A percentile compares a stretch with the other conserved stretches of the same genome.
Conservation (phyloP, 2,329 filamentous ascomycete genomes). For the Microdochium paspali region DNA sequence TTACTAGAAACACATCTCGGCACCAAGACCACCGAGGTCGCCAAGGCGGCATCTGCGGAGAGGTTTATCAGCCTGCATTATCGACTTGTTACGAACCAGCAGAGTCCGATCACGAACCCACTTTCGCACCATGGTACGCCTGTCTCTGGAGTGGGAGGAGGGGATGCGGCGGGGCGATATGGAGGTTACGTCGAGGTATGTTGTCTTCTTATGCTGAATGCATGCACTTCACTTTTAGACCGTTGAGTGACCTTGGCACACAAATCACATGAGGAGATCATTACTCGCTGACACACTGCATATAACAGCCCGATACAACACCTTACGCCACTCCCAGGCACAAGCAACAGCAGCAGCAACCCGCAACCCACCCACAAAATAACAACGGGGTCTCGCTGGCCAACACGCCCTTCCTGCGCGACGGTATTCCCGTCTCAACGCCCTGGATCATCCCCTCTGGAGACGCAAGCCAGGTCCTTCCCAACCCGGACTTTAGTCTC, state of each 20-base stretch:
- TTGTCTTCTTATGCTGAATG: too few relatives aligned
- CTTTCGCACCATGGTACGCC: constrained; percentile 11
- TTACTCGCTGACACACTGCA: too few relatives aligned
- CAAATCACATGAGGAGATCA: too few relatives aligned
- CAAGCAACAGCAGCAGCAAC: not conserved
- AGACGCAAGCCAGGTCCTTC: constrained; percentile 21
- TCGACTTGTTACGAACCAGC: constrained; percentile 45
- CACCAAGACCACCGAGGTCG: constrained; percentile 44
- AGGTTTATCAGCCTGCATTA: constrained; percentile 50
- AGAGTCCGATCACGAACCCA: constrained; percentile 28
- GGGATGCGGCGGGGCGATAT: constrained; percentile 9
- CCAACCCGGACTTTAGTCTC: constrained; percentile 44
- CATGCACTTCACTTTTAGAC: too few relatives aligned
- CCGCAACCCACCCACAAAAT: too few relatives aligned
- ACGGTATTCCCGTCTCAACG: constrained; percentile 17
- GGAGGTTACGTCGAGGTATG: not conserved
- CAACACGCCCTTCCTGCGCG: constrained; percentile 11
- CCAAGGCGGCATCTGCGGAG: constrained; percentile 50
- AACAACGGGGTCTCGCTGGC: not conserved
- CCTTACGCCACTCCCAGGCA: constrained; percentile 25
- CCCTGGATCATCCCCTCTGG: constrained; percentile 21
- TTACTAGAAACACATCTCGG: constrained; percentile 50
- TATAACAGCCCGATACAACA: constrained; percentile 29
- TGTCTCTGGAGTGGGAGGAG: constrained; percentile 11
- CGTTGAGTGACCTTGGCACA: too few relatives aligned